Base-by-base conservation (phyloP, 306 rosid species). In the Alnus glutinosa region DNA sequence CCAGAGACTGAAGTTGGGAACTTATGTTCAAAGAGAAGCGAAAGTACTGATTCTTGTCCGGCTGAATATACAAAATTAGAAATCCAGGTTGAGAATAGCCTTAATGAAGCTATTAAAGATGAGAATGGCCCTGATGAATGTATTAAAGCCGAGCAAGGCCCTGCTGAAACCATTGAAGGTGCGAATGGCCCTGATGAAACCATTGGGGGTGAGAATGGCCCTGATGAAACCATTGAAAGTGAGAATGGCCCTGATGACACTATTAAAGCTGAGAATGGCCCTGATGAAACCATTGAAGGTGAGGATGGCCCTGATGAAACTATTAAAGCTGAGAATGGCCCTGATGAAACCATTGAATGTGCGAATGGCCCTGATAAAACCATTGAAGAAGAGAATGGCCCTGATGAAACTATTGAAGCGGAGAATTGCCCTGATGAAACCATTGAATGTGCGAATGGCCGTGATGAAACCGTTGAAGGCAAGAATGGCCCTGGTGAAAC, bases 1-100 rank as follows among this genome's bases (percentile, higher is more conserved):
- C 73, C 79, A 58, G 77, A 16, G 80, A 37, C 49, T 48, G 82
- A 76, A 42, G 71, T 16, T 37, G 81, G 62, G 32, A 52, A 76
- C 15, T 36, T 37, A 46, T 78, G 52, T 49, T 14, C 77, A 19
- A 52, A 80, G 57, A 54, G 19, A 62, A 50, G 55, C 52, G 78
- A 55, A 72, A 76, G n/a, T 61, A 68, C 70, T n/a, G 86, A 47
- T 47, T 69, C 71, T 73, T 52, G 51, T 58, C 72, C 9, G 37
- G 47, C 36, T 70, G 66, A 67, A 37, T 4, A 39, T 16, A 39
- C 71, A 66, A 36, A 66, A 9, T 37, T 37, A 37, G 71, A 66
- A 37, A 30, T 54, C 37, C 55, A 67, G 18, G 28, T 51, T 2
- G 34, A 37, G 7, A 10, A 12, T 37, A 44, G 46, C 12, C 64